Conservation (phyloP, 768 basidiomycete species). For the Rhodosporidiobolus odoratus region DNA sequence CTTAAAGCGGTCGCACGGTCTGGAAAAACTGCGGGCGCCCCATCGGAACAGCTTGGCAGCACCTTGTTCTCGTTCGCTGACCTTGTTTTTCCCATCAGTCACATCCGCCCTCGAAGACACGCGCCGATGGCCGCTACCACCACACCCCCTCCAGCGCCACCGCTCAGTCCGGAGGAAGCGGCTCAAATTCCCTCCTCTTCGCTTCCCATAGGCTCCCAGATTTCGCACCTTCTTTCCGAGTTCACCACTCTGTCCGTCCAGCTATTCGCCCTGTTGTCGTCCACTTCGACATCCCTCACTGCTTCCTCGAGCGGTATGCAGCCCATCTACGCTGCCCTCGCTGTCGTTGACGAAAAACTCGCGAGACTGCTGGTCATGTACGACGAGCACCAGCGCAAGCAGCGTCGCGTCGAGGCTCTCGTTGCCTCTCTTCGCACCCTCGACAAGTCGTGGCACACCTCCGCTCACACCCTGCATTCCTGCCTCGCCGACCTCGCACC, state of each 20-base stretch:
- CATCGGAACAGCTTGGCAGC: too few relatives aligned
- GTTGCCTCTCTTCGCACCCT: background rate
- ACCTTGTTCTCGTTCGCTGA: too few relatives aligned
- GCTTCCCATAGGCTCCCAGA: slow-evolving; percentile 21
- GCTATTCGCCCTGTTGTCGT: slow-evolving; percentile 14
- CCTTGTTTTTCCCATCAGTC: too few relatives aligned
- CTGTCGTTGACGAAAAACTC: slow-evolving; percentile 19
- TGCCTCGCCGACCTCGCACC: slow-evolving; percentile 8
- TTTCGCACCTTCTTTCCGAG: slow-evolving; percentile 16
- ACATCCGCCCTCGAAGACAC: too few relatives aligned
- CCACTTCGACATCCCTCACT: background rate
- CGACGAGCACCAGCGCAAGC: slow-evolving; percentile 20
- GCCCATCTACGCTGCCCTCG: slow-evolving; percentile 18
- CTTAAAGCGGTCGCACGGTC: too few relatives aligned
- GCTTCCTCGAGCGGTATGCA: background rate
- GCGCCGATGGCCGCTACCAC: background rate
- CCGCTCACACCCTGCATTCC: background rate
- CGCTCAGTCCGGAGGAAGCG: background rate
- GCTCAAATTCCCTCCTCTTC: slow-evolving; percentile 24
- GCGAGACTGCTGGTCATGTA: slow-evolving; percentile 9
- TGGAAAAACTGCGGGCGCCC: too few relatives aligned
- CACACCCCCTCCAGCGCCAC: background rate
- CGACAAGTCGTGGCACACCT: background rate
- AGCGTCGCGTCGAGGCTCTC: slow-evolving; percentile 17
- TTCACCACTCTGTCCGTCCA: slow-evolving; percentile 24